A percentile compares a stretch with the other conserved stretches of the same genome.
These are phyloP conservation scores for Penicillium sp. DNA, from an alignment of 2,329 filamentous ascomycete species.

Conservation along the genomic window DNA sequence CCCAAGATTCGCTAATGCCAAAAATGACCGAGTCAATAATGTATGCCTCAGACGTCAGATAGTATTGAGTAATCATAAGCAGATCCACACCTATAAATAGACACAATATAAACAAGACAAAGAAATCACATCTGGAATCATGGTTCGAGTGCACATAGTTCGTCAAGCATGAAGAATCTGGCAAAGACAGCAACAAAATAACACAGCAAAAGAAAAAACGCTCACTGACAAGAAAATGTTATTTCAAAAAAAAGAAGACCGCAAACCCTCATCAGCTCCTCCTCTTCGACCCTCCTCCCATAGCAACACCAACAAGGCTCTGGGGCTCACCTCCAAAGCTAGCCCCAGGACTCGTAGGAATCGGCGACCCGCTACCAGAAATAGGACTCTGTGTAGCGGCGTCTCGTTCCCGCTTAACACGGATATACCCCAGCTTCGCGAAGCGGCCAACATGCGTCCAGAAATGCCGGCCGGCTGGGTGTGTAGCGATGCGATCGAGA, in stretches of 20 bases:
- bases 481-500: conserved; percentile 75
- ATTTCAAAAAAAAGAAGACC: neutral
- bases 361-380: conserved; percentile 18
- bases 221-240: conserved; percentile 4
- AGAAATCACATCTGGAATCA: neutral
- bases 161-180: neutral
- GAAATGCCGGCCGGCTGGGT: conserved; percentile 91
- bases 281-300: conserved; percentile 28
- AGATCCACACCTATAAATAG: neutral
- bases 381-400: conserved; percentile 25
- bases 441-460: conserved; percentile 85
- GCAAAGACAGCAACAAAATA: neutral
- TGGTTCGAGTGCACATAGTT: neutral
- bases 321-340: conserved; percentile 32
- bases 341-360: conserved; percentile 13
- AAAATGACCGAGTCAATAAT: neutral
- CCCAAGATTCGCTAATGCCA: neutral
- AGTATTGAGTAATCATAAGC: neutral
- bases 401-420: conserved; percentile 66
- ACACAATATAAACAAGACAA: neutral
- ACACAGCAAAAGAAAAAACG: conserved; percentile 1
- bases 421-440: conserved; percentile 78
- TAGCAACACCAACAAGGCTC: conserved; percentile 38
- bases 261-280: conserved; percentile 24
- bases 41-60: neutral